Conservation (phyloP, 2,329 filamentous ascomycete genomes). For the Drechslerella coelobrocha region DNA sequence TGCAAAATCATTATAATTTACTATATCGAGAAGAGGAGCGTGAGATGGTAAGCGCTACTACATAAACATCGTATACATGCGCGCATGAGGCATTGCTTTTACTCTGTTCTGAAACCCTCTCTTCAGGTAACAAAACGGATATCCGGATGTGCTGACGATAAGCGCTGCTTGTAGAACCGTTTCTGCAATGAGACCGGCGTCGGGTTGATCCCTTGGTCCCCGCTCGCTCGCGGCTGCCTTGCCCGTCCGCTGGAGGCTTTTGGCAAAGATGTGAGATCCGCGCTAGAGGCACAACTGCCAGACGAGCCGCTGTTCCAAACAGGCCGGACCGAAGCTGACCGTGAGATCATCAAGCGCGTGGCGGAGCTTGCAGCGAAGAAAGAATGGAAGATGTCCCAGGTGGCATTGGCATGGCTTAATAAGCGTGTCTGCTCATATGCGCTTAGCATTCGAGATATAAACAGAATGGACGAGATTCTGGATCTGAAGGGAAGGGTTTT, state of each 20-base stretch:
- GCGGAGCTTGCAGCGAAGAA: constrained; percentile 68
- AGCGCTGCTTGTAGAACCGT: constrained; percentile 45
- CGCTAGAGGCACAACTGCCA: constrained; percentile 55
- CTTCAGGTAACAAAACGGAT: background rate
- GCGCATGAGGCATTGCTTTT: constrained; percentile 6
- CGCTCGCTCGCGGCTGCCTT: constrained; percentile 57
- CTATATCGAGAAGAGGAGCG: constrained; percentile 70
- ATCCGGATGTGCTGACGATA: constrained; percentile 1
- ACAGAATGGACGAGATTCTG: constrained; percentile 69
- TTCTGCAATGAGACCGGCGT: constrained; percentile 61
- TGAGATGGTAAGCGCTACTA: constrained; percentile 61
- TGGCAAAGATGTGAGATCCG: constrained; percentile 49
- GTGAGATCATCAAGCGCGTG: constrained; percentile 64
- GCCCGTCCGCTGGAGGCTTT: constrained; percentile 55
- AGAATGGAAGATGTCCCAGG: constrained; percentile 68
- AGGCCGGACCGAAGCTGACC: constrained; percentile 61
- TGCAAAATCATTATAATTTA: constrained; percentile 68
- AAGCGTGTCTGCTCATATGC: constrained; percentile 66
- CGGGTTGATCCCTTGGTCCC: constrained; percentile 60
- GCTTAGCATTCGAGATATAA: constrained; percentile 67
- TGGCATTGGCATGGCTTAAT: constrained; percentile 70
- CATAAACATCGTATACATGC: background rate
- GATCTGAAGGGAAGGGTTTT: constrained; percentile 62
- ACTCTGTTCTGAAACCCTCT: constrained; percentile 17
- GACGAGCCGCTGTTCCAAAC: constrained; percentile 57